Base-by-base conservation (phyloP, 208 protist genomes). In the Trypanosoma lewisi region DNA sequence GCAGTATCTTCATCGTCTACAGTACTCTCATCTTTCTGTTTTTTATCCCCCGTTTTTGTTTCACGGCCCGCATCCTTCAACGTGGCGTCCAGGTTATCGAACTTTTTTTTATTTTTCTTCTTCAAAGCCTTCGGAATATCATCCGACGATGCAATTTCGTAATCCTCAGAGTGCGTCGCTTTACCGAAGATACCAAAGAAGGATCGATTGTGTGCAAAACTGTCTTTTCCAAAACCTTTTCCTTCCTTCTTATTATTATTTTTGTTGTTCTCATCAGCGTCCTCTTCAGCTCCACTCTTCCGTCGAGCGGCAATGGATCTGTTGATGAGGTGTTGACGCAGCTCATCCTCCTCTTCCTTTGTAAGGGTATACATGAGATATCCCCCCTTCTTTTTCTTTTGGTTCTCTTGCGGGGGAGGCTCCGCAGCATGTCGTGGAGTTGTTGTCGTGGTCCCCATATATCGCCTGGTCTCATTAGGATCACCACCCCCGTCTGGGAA, bases 311-410 rank as follows among this genome's bases (percentile, higher is more conserved):
- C 39, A 31, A 51, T 37, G 9, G 58, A 42, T n/a, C 62, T 48
- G 34, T 70, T 74, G 25, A 27, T 14, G 23, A 93, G 63, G 41
- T 87, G 82, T 55, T 78, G 75, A 16, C 74, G 78, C 39, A 95
- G 70, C 45, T 79, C 81, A 9, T 78, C 71, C 55, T 78, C 73
- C 62, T 95, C 89, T 50, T 90, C 82, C 23, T 71, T 52, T 28
- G 89, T 91, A 36, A 93, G 68, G 33, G 90, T 80, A 72, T 95
- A 95, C 69, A 77, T 74, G 14, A 95, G 50, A 75, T 93, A 95
- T 17, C 89, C 89, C 49, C 70, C 69, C 68, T 78, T 84, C 68
- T 87, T 87, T 39, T 86, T 80, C 50, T 63, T 71, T 55, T 67
- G 7, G n/a, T 56, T 25, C 41, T 58, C 28, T 25, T 37, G 45